Percentiles rank a stretch among this genome's conserved stretches.
These are phyloP conservation scores for Picea sitchensis DNA, from an alignment of 75 land plant species.

Conservation along the genomic window DNA sequence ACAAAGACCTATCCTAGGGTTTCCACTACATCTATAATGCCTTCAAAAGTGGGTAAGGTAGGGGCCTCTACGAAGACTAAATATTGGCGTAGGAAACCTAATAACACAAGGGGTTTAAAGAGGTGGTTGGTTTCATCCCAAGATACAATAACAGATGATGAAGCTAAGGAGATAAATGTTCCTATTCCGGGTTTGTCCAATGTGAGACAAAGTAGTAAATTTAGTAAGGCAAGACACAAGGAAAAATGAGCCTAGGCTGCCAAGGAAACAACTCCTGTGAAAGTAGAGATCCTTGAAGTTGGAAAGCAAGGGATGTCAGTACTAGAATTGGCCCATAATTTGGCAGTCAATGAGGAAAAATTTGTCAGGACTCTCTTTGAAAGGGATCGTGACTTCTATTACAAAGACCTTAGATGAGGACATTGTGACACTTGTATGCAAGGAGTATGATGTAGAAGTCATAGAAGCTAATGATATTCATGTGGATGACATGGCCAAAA, in stretches of 20 bases:
- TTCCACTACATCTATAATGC: slow-evolving; percentile 31
- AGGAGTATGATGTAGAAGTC: slow-evolving; percentile 87
- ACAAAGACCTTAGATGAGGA: slow-evolving; percentile 74
- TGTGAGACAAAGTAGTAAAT: slow-evolving; percentile 68
- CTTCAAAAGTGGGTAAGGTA: slow-evolving; percentile 36
- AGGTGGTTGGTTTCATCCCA: slow-evolving; percentile 28
- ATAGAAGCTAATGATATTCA: slow-evolving; percentile 61
- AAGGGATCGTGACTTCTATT: slow-evolving; percentile 68
- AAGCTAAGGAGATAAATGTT: slow-evolving; percentile 46
- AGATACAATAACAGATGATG: slow-evolving; percentile 41
- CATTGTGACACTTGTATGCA: slow-evolving; percentile 85
- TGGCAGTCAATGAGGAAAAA: slow-evolving; percentile 79
- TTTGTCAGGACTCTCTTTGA: slow-evolving; percentile 65
- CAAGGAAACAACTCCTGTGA: slow-evolving; percentile 78
- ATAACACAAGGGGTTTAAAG: slow-evolving; percentile 25
- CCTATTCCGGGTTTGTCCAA: slow-evolving; percentile 41
- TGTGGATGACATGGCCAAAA: slow-evolving; percentile 88
- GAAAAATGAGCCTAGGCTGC: slow-evolving; percentile 81
- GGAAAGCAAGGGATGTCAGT: slow-evolving; percentile 75
- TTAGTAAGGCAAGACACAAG: slow-evolving; percentile 80
- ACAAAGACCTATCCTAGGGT: slow-evolving; percentile 34
- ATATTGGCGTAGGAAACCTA: slow-evolving; percentile 64
- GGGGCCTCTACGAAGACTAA: slow-evolving; percentile 41
- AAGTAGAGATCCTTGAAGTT: slow-evolving; percentile 90
- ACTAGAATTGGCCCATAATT: slow-evolving; percentile 70